phyloP scores from a whole-genome alignment of 2,329 filamentous ascomycete genomes.

The Coniochaeta prunicola region DNA sequence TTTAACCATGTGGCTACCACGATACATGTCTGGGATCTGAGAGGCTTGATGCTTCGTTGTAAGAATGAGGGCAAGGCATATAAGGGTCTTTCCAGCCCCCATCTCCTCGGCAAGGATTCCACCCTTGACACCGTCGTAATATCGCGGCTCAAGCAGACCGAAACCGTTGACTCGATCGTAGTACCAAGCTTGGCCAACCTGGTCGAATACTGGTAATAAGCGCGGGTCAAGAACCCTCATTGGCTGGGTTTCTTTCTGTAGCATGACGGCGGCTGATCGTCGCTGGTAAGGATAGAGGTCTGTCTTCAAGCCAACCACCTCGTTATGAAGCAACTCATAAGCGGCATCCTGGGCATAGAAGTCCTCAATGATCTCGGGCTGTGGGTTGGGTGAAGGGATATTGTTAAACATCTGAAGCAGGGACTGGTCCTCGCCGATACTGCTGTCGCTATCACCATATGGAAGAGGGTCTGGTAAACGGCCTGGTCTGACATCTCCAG shows the following conservation, averaged over 20 bases:
- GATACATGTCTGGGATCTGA: conserved; percentile 55
- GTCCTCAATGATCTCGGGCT: conserved; percentile 39
- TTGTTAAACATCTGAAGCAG: conserved; percentile 68
- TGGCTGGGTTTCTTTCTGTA: conserved; percentile 68
- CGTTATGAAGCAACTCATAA: conserved; percentile 40
- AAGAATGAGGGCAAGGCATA: conserved; percentile 70
- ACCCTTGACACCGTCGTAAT: conserved; percentile 68
- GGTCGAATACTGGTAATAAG: conserved; percentile 52
- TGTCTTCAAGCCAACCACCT: conserved; percentile 53
- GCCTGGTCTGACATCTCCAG: conserved; percentile 26
- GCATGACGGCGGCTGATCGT: conserved; percentile 73
- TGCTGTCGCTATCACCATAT: conserved; percentile 8
- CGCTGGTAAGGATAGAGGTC: conserved; percentile 72
- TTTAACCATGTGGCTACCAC: conserved; percentile 29
- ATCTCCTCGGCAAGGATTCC: conserved; percentile 78
- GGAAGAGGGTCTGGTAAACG: conserved; percentile 1
- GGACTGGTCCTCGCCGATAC: conserved; percentile 35
- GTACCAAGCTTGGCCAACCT: conserved; percentile 58
- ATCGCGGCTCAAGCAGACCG: conserved; percentile 57
- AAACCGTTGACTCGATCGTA: conserved; percentile 58
- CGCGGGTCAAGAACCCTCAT: conserved; percentile 65
- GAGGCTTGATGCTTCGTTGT: conserved; percentile 66
- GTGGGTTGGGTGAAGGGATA: conserved; percentile 60
- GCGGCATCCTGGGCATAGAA: conserved; percentile 45
- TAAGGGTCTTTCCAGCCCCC: conserved; percentile 81